Evolutionary conservation across 129 eudicot species (phyloP), one percentile per base, ranked within the genome.

Genomic region (Saussurea involucrata): DNA sequence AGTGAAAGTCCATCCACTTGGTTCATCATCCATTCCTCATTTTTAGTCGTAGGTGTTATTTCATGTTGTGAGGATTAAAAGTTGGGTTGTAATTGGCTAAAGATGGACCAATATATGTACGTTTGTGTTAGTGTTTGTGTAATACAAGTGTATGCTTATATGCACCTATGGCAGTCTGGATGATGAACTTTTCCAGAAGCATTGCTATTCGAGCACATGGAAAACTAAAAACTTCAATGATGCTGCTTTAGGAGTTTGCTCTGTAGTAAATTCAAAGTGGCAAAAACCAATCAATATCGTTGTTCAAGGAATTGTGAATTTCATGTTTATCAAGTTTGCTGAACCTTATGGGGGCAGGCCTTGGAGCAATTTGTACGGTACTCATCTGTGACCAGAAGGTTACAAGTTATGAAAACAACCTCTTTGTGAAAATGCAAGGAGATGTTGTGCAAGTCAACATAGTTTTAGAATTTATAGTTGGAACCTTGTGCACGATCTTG

Each of bases 51-150:
- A 40, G 57, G 63, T 42, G 69, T 74, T 25, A 31, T 64, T 75
- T 75, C 71, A 63, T 64, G 79, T 75, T 64, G 28, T 64, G 55
- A 63, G 64, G 79, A 15, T 65, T 75, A 4, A 71, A 25, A 71
- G 42, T 20, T 21, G 46, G 72, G 12, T 24, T 24, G 36, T 6
- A 75, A 37, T 34, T 63, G 34, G 71, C 29, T 64, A 17, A 24
- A n/a, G 44, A 9, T n/a, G 20, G 64, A 25, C 63, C 44, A 15
- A 25, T 37, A 40, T 63, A 8, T 42, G 42, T 6, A 6, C 6
- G 9, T 27, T 27, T 74, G n/a, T 20, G 3, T 36, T 74, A 17
- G 31, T 21, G 34, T 63, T 34, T 63, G n/a, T 33, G 13, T 11
- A 6, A 9, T 55, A 31, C 66, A 72, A n/a, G 63, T 57, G 20